Evolutionary conservation across 108 stramenopile species (phyloP).

Genomic region (Discostella stelligeroides): DNA sequence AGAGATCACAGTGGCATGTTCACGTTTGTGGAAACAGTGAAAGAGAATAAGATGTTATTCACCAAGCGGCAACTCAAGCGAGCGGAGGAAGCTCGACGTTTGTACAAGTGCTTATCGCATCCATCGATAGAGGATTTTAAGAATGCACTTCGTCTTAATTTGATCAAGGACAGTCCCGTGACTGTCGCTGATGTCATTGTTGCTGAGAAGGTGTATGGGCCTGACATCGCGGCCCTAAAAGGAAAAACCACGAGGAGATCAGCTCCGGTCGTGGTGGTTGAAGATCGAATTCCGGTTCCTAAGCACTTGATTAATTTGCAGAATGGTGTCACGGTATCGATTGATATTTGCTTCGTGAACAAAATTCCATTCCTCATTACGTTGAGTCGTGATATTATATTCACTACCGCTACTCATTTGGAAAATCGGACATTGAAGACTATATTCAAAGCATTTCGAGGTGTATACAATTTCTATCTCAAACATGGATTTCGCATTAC

Average conservation of each 20-base stretch:
- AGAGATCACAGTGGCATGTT: not conserved
- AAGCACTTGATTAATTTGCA: not conserved
- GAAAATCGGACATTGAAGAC: not conserved
- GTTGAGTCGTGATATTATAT: not conserved
- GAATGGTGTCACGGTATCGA: not conserved
- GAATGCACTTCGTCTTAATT: not conserved
- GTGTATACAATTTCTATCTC: not conserved
- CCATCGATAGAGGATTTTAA: constrained; percentile 11
- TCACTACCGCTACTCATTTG: constrained; percentile 12
- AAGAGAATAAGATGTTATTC: not conserved
- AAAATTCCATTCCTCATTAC: not conserved
- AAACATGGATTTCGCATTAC: constrained; percentile 6
- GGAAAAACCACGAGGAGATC: constrained; percentile 2
- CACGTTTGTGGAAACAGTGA: not conserved
- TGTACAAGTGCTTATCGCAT: not conserved
- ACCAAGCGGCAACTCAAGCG: constrained; percentile 1
- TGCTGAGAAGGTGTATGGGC: constrained; percentile 7
- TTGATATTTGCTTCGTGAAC: not conserved
- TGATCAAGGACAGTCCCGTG: constrained; percentile 15
- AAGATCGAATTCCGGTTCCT: not conserved
- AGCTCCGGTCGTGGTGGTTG: not conserved
- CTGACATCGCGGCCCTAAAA: constrained; percentile 8
- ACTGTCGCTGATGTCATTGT: constrained; percentile 8
- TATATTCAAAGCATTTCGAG: constrained; percentile 1
- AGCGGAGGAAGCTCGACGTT: constrained; percentile 2